These are phyloP conservation scores for Cryomyces antarcticus DNA, from an alignment of 495 filamentous ascomycete genomes.

Conservation along the genomic window DNA sequence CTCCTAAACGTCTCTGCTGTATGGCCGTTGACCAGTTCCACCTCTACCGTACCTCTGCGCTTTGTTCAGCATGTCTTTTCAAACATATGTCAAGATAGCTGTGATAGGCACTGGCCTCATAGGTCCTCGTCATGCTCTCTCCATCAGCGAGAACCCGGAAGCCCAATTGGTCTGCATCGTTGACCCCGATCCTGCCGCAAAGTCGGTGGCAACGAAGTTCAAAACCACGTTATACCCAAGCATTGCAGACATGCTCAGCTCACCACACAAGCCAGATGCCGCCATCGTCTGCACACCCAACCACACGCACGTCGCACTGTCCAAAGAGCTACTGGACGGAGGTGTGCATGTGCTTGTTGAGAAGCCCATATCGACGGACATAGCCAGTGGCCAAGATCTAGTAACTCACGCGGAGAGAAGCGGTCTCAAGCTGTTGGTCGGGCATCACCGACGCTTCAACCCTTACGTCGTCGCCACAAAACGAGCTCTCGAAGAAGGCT, in stretches of 20 bases:
- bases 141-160: conserved; percentile 24
- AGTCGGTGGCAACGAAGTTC: conserved; percentile 13
- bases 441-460: conserved; percentile 42
- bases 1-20: too few relatives aligned
- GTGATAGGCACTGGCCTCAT: conserved; percentile 38
- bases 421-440: conserved; percentile 31
- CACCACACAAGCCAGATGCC: conserved; percentile 24
- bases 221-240: conserved; percentile 18
- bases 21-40: too few relatives aligned
- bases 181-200: conserved; percentile 23
- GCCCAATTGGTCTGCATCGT: conserved; percentile 30
- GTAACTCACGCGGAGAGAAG: conserved; percentile 6
- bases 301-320: conserved; percentile 30
- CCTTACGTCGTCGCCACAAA: conserved; percentile 32
- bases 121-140: conserved; percentile 33
- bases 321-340: conserved; percentile 26
- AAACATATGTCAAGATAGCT: conserved; percentile 19
- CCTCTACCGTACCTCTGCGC: too few relatives aligned
- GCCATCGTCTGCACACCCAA: conserved; percentile 43
- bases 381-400: conserved; percentile 21
- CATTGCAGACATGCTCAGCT: conserved; percentile 23
- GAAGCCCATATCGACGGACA: conserved; percentile 31
- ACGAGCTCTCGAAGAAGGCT: conserved; percentile 18
- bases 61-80: background rate
- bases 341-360: conserved; percentile 36